Base-by-base conservation (phyloP, 2,329 filamentous ascomycete genomes). In the Periconia macrospinosa region DNA sequence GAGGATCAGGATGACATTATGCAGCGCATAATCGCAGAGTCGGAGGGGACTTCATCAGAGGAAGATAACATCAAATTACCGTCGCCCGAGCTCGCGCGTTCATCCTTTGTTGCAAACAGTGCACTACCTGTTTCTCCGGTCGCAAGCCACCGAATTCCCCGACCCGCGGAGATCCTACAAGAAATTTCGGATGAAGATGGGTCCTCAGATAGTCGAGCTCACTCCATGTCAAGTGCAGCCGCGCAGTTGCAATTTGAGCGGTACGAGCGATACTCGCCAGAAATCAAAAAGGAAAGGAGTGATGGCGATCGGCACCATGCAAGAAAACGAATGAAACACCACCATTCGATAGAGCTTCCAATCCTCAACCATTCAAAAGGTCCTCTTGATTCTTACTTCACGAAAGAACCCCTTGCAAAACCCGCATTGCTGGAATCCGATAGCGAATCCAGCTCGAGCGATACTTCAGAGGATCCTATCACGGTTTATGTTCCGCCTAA, bases 31-130 rank as follows among this genome's bases (percentile, higher is more conserved):
- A 57, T 56, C 42, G 40, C 42, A 8, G 61, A 63, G 19, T 57
- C 57, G 9, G 60, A 60, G 15, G 52, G 55, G 2, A 53, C 49
- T 6, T 41, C 23, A 2, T 54, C 53, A 13, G 47, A 48, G n/a
- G 45, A 53, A 6, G 30, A 35, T 5, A 30, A 14, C 33, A n/a
- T 35, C 13, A 50, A 45, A 1, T 47, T 43, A 6, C 19, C 56
- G n/a, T 71, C 66, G 2, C 68, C 69, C 2, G 47, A 49, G 33
- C 23, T 69, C 3, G 57, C 58, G 49, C 64, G 62, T 53, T 70
- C 67, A 15, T 62, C 68, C 10, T 70, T 72, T 37, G 49, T 73
- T 33, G 60, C 65, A 18, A 69, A 66, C 41, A 72, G 69, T 53
- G 70, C 69, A 0, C 59, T 72, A 10, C 56, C 67, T 3, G 46